These are phyloP conservation scores for Heterobasidion annosum DNA, from an alignment of 1,284 basidiomycete species.

Conservation along the genomic window DNA sequence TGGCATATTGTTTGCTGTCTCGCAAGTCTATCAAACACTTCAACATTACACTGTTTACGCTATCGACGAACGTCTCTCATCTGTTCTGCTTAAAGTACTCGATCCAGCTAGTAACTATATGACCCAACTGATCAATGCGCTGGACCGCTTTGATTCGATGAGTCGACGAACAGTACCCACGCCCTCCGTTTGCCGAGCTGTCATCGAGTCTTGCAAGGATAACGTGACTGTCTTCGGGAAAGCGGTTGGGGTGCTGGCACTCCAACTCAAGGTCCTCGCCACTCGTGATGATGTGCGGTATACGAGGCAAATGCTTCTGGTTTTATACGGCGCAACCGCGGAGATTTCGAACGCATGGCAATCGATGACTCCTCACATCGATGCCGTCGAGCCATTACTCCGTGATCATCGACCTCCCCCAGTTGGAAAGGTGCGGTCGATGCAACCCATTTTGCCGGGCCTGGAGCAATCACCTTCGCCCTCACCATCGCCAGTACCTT, in stretches of 20 bases:
- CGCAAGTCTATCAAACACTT: constrained; percentile 86
- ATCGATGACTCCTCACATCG: constrained; percentile 66
- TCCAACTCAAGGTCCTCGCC: constrained; percentile 76
- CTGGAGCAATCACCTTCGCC: constrained; percentile 9
- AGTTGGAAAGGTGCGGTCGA: constrained; percentile 16
- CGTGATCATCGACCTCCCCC: constrained; percentile 31
- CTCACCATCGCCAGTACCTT: constrained; percentile 16
- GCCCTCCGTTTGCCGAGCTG: constrained; percentile 66
- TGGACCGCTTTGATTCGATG: constrained; percentile 89
- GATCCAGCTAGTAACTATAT: constrained; percentile 82
- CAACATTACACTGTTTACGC: constrained; percentile 86
- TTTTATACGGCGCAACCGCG: constrained; percentile 84
- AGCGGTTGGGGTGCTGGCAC: constrained; percentile 73
- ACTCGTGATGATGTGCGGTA: constrained; percentile 81
- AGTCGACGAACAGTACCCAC: constrained; percentile 65
- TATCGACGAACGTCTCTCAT: constrained; percentile 80
- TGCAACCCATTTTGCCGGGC: constrained; percentile 12
- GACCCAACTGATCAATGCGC: constrained; percentile 76
- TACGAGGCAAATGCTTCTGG: constrained; percentile 80
- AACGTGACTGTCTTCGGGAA: constrained; percentile 83
- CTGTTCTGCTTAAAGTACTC: constrained; percentile 75
- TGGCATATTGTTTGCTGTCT: constrained; percentile 87
- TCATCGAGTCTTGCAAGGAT: constrained; percentile 82
- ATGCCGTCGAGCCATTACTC: constrained; percentile 62
- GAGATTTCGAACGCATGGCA: constrained; percentile 89